Base-by-base conservation (phyloP, 1,284 basidiomycete genomes). In the Ustilago tritici region DNA sequence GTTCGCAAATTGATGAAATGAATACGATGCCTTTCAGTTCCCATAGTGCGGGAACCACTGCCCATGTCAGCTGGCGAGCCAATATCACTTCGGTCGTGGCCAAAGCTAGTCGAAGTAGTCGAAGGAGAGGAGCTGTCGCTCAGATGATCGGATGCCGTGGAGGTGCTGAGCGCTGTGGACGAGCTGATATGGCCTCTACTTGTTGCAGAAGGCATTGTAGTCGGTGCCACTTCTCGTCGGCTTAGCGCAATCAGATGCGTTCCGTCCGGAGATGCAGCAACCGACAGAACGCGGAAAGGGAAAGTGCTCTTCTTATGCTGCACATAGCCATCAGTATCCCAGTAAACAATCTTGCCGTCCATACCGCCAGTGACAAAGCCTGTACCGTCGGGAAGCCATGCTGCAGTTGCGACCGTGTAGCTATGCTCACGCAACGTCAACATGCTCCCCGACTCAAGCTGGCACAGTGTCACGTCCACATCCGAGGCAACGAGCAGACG, bases 311-410 rank as follows among this genome's bases (percentile, higher is more conserved):
- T 95, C 60, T 89, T 89, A 63, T 92, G 90, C 54, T 89, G 89
- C 68, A 91, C 87, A 71, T 89, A 91, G 23, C 95, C 95, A 67
- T 92, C 54, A 0, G 54, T 10, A 41, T 68, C 70, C 93, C 95
- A 98, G 76, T 93, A 91, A 49, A 93, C 90, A 64, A 99, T 91
- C 86, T 91, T 92, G 76, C 92, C 91, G 86, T 99, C 96, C 87
- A 97, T 89, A 47, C 93, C 93, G 53, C 93, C 93, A 5, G 94
- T 97, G 71, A 98, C 90, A 85, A 98, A 98, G 12, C 93, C 93
- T 17, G 91, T 91, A 36, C 93, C 92, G 85, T 97, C 92, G 10
- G 94, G 92, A 54, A 95, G 88, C 94, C 95, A 98, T 47, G 91
- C 89, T 49, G 97, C 89, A 0, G 94, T 91, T 28, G 93, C 93